These are phyloP conservation scores for Trichothecium roseum DNA, from an alignment of 2,329 filamentous ascomycete genomes.

Conservation along the genomic window DNA sequence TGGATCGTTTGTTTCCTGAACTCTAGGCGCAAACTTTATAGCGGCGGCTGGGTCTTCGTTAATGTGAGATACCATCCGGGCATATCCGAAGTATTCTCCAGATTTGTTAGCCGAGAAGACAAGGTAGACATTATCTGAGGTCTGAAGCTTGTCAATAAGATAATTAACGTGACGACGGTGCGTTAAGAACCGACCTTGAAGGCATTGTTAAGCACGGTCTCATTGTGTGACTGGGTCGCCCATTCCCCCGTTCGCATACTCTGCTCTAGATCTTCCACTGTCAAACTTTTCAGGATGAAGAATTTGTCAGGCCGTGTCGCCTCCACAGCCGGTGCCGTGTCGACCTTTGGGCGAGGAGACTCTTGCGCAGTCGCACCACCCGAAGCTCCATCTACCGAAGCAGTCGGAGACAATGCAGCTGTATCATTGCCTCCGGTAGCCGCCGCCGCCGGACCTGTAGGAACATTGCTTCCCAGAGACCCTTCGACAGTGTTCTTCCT, in stretches of 20 bases:
- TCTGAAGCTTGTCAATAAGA: conserved; percentile 33
- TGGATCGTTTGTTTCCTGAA: conserved; percentile 44
- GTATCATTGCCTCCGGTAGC: conserved; percentile 10
- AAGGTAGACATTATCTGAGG: conserved; percentile 74
- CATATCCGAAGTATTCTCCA: conserved; percentile 93
- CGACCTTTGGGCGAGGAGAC: background rate
- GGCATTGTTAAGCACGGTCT: conserved; percentile 70
- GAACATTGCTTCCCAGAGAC: conserved; percentile 35
- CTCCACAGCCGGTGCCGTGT: background rate
- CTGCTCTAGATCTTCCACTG: conserved; percentile 77
- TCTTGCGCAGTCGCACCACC: background rate
- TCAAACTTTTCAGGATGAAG: conserved; percentile 89
- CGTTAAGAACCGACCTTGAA: conserved; percentile 51
- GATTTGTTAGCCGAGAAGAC: conserved; percentile 97
- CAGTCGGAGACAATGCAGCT: background rate
- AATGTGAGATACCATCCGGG: conserved; percentile 78
- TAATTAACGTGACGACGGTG: conserved; percentile 1
- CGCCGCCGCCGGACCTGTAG: conserved; percentile 42
- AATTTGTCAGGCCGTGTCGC: conserved; percentile 55
- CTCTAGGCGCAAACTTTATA: conserved; percentile 58
- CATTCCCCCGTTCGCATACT: conserved; percentile 83
- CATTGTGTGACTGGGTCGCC: conserved; percentile 93
- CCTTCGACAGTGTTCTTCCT: conserved; percentile 46
- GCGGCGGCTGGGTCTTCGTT: conserved; percentile 63
- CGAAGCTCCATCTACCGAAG: background rate